These are phyloP conservation scores for Trichoderma harzianum DNA, from an alignment of 2,329 filamentous ascomycete genomes.

Conservation along the genomic window DNA sequence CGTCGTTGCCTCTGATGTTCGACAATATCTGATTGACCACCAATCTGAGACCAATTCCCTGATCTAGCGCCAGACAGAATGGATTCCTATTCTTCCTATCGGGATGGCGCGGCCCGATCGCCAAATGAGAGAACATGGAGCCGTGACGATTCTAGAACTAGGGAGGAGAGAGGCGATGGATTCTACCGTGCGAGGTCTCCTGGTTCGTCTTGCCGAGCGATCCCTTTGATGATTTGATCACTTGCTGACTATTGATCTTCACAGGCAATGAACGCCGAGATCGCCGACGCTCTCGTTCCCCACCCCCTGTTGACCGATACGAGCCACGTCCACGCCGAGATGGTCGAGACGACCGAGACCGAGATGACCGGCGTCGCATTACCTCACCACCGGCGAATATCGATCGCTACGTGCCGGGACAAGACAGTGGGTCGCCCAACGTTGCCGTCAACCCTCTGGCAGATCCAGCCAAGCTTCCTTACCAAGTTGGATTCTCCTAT, in stretches of 20 bases:
- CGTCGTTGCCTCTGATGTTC: constrained; percentile 8
- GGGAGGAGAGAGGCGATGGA: constrained; percentile 55
- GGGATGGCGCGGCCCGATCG: constrained; percentile 51
- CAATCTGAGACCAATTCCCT: background rate
- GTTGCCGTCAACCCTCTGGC: constrained; percentile 61
- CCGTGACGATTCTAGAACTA: constrained; percentile 50
- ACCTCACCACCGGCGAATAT: constrained; percentile 67
- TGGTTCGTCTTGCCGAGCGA: constrained; percentile 50
- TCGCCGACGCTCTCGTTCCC: constrained; percentile 66
- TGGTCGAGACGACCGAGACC: constrained; percentile 52
- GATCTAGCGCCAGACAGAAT: constrained; percentile 34
- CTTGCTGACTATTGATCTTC: background rate
- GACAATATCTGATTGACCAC: background rate
- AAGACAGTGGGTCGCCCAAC: constrained; percentile 51
- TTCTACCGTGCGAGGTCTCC: constrained; percentile 68
- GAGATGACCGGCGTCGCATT: constrained; percentile 62
- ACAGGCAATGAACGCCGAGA: constrained; percentile 59
- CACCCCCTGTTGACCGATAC: constrained; percentile 69
- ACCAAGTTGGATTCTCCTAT: constrained; percentile 81
- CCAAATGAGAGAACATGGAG: constrained; percentile 52
- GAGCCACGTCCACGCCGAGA: constrained; percentile 69
- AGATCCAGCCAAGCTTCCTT: constrained; percentile 69
- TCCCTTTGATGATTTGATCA: background rate
- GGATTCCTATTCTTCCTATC: constrained; percentile 53
- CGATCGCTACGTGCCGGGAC: constrained; percentile 79